Evolutionary conservation across 2,329 filamentous ascomycete genomes (phyloP).

Genomic region (Hymenoscyphus fraxineus): DNA sequence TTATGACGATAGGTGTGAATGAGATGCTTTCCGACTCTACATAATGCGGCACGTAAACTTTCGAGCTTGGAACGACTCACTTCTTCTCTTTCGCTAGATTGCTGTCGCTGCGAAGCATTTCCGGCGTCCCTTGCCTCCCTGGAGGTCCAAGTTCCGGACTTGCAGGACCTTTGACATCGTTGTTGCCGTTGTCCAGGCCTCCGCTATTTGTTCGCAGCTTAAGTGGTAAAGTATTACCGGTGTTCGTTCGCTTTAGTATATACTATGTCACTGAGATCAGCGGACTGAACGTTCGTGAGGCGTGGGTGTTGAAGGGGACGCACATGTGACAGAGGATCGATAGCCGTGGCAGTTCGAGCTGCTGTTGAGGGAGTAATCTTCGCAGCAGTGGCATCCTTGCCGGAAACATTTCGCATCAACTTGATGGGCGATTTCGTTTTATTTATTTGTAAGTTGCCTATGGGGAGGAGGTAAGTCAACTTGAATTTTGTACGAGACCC

Average conservation of each 20-base stretch:
- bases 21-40: background rate
- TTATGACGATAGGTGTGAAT: background rate
- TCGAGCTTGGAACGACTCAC: slow-evolving; percentile 43
- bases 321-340: slow-evolving; percentile 62
- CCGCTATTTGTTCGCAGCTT: slow-evolving; percentile 45
- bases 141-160: slow-evolving; percentile 27
- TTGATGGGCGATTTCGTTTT: slow-evolving; percentile 30
- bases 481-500: slow-evolving; percentile 21
- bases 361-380: slow-evolving; percentile 19
- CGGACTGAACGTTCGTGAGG: slow-evolving; percentile 8
- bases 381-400: slow-evolving; percentile 25
- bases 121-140: slow-evolving; percentile 37
- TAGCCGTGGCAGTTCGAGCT: slow-evolving; percentile 40
- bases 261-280: slow-evolving; percentile 38
- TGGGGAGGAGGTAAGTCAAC: slow-evolving; percentile 21
- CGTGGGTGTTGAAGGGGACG: slow-evolving; percentile 1
- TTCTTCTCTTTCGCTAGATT: slow-evolving; percentile 56
- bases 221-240: slow-evolving; percentile 52
- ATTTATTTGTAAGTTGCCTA: slow-evolving; percentile 28
- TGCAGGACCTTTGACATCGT: slow-evolving; percentile 25
- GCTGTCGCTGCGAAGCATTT: slow-evolving; percentile 29
- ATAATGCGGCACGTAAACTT: background rate
- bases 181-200: slow-evolving; percentile 48
- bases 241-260: slow-evolving; percentile 65
- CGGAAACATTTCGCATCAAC: slow-evolving; percentile 27